phyloP scores from a whole-genome alignment of 176 grass and related monocot species.

The Raddia guianensis region DNA sequence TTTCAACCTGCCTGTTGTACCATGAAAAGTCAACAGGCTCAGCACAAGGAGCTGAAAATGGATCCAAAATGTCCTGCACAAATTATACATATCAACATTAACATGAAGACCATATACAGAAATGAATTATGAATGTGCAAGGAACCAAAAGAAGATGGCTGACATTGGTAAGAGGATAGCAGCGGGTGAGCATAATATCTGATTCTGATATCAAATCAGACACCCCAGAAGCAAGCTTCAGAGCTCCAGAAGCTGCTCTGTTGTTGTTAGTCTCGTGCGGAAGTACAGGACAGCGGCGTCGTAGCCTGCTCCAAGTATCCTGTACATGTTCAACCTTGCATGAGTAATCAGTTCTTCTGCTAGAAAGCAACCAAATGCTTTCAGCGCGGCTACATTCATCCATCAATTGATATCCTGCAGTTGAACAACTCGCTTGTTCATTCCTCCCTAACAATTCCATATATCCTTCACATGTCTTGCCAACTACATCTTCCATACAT shows the following conservation, averaged over 20 bases:
- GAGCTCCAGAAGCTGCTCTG: conserved; percentile 46
- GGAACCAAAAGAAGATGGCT: conserved; percentile 38
- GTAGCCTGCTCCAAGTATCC: conserved; percentile 83
- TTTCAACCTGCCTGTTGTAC: conserved; percentile 66
- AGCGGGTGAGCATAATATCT: conserved; percentile 71
- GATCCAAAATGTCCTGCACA: conserved; percentile 76
- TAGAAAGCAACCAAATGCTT: conserved; percentile 48
- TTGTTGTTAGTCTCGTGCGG: conserved; percentile 49
- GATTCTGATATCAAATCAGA: conserved; percentile 77
- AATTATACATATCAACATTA: conserved; percentile 27
- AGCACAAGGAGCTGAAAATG: conserved; percentile 48
- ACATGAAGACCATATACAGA: conserved; percentile 36
- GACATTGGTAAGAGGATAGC: conserved; percentile 61
- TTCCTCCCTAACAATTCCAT: conserved; percentile 43
- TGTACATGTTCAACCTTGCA: conserved; percentile 53
- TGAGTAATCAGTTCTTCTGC: conserved; percentile 48
- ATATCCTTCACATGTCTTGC: conserved; percentile 55
- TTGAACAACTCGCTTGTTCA: conserved; percentile 54
- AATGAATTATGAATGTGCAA: conserved; percentile 1
- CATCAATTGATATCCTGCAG: conserved; percentile 67
- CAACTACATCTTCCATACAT: conserved; percentile 47
- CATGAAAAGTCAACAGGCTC: conserved; percentile 69
- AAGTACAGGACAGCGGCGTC: conserved; percentile 49
- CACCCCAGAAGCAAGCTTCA: conserved; percentile 62
- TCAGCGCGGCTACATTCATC: conserved; percentile 89